Conservation (phyloP, 306 rosid genomes). For the Chamaecrista fasciculata region DNA sequence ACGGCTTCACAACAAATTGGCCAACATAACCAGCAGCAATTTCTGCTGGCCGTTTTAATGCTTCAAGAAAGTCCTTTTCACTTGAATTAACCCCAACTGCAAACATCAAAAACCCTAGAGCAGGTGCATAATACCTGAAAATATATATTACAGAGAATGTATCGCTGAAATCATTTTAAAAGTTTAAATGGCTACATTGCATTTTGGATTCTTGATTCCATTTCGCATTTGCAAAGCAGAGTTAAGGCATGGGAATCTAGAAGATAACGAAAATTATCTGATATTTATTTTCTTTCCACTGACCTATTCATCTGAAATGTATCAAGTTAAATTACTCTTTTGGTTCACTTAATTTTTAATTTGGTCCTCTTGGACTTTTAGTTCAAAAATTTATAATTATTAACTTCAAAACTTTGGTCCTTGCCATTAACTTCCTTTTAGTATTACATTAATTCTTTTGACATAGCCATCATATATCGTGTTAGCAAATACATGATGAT, state of each 20-base stretch:
- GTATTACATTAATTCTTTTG: no score
- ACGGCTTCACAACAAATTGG: conserved; percentile 77
- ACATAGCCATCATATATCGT: no score
- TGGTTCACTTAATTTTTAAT: no score
- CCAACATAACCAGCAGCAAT: conserved; percentile 81
- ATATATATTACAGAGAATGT: not conserved
- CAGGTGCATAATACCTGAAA: conserved; percentile 91
- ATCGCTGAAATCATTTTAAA: not conserved
- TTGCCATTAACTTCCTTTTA: no score
- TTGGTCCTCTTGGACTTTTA: no score
- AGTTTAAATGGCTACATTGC: not conserved
- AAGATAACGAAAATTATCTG: not conserved
- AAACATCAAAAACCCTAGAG: conserved; percentile 95
- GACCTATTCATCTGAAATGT: not conserved
- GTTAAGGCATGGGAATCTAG: conserved; percentile 13
- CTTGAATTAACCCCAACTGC: conserved; percentile 97
- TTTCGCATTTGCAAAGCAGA: conserved; percentile 22
- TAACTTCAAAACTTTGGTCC: no score
- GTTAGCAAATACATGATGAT: no score
- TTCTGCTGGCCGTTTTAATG: conserved; percentile 74
- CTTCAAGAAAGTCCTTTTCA: conserved; percentile 82
- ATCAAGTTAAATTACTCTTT: no score
- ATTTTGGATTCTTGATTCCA: conserved; percentile 7
- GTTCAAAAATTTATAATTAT: no score
- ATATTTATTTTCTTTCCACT: not conserved